Base-by-base conservation (phyloP, 2,329 filamentous ascomycete genomes). In the Fusarium subglutinans region DNA sequence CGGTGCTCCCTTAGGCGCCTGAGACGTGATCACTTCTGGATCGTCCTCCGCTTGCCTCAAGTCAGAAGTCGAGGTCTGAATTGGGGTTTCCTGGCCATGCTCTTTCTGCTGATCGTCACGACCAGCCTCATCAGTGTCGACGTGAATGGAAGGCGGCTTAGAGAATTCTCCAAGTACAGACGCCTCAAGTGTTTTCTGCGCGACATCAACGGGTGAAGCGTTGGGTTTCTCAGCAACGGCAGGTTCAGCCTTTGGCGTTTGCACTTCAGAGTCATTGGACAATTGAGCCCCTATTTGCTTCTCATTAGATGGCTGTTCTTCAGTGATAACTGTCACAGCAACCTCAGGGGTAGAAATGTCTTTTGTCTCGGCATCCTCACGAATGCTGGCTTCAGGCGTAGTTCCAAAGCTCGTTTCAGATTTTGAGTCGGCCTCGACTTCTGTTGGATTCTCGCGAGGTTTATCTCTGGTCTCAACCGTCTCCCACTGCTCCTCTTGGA, bases 381-480 rank as follows among this genome's bases (percentile, higher is more conserved):
- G 71, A 48, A 73, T 65, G 47, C 67, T 74, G 12, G 71, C 66
- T 41, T 65, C 53, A 37, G 66, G 45, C 15, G 64, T 71, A 43
- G 57, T 75, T 24, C 53, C 71, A 38, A 73, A 48, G 48, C 59
- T 75, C 15, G 71, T 76, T 65, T 77, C 71, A 18, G 71, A 75
- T 37, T 73, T 76, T 22, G 73, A 70, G 47, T 63, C 70, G 37
- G 54, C 40, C 35, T 75, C 71, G n/a, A 70, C 59, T 24, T 69
- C 67, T 30, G 48, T 51, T 14, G 67, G 51, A 14, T 48, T 24
- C 45, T 69, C 57, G 20, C 22, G 65, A 38, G 67, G 26, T 28
- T 50, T 30, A 26, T 76, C 56, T 41, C 30, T 63, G 17, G 70
- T 30, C 30, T 74, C 69, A 22, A 66, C 56, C 43, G 66, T 51